Base-by-base conservation (phyloP, 2,329 filamentous ascomycete genomes). In the Furcasterigmium sp. region DNA sequence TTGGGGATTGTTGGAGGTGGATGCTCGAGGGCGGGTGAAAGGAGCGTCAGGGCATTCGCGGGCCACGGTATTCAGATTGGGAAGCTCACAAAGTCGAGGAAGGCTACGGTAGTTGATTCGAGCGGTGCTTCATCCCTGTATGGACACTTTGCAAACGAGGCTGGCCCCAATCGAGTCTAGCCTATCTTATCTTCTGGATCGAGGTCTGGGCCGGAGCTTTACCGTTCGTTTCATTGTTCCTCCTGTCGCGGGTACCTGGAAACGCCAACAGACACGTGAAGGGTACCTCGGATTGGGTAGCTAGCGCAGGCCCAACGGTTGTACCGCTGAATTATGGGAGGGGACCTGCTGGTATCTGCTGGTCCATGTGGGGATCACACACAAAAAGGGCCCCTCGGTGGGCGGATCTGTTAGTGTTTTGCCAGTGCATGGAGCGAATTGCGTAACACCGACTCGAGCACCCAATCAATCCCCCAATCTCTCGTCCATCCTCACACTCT, bases 91-190 rank as follows among this genome's bases (percentile, higher is more conserved):
- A n/a, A 7, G 23, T 26, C 23, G 19, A 23, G n/a, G n/a, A n/a
- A n/a, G 26, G 38, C 38, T 30, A 13, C 29, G 26, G 38, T 20
- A 40, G n/a, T n/a, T n/a, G n/a, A n/a, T n/a, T n/a, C n/a, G n/a
- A n/a, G n/a, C n/a, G n/a, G n/a, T n/a, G n/a, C n/a, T n/a, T n/a
- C n/a, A n/a, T n/a, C 48, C 48, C 48, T 50, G 48, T 47, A 40
- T 49, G 47, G 49, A 51, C 49, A 51, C 49, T 44, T 46, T 49
- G 45, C n/a, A 42, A 43, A 42, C n/a, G 42, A 45, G 47, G 47
- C 40, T 45, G 42, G 46, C 25, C 35, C 42, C 4, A 19, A 45
- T 50, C 17, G 19, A 38, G 49, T 9, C 34, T 51, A 51, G 49
- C 37, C 45, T 15, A 19, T 3, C n/a, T 3, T 4, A 13, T 13